A percentile compares a stretch with the other conserved stretches of the same genome.
These are phyloP conservation scores for Thelonectria rubi DNA, from an alignment of 2,329 filamentous ascomycete species.

Conservation along the genomic window DNA sequence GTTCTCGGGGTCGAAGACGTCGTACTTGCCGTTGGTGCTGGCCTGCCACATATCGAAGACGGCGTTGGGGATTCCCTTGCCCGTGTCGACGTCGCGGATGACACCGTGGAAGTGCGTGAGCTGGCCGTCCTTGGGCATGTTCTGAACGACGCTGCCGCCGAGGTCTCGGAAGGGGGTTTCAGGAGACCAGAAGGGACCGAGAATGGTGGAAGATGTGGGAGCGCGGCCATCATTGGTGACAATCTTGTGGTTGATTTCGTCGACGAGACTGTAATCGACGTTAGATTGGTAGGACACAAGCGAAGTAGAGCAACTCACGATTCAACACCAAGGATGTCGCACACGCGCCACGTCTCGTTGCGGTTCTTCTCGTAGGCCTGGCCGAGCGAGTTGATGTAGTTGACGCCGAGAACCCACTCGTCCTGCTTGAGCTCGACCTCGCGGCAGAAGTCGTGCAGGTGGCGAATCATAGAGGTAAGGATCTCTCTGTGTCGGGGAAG, in stretches of 20 bases:
- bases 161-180: slow-evolving; percentile 76
- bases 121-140: slow-evolving; percentile 65
- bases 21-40: slow-evolving; percentile 78
- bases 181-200: slow-evolving; percentile 82
- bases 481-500: slow-evolving; percentile 71
- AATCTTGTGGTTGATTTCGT: slow-evolving; percentile 72
- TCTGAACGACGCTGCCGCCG: slow-evolving; percentile 72
- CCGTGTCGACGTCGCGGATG: slow-evolving; percentile 71
- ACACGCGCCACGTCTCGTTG: slow-evolving; percentile 79
- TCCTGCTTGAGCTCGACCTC: slow-evolving; percentile 80
- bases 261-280: slow-evolving; percentile 53
- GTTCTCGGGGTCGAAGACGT: slow-evolving; percentile 77
- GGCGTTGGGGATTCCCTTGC: slow-evolving; percentile 71
- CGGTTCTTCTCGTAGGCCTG: slow-evolving; percentile 73
- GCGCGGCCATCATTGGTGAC: slow-evolving; percentile 67
- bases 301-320: slow-evolving; percentile 58
- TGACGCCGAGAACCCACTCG: slow-evolving; percentile 79
- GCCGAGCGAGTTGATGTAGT: slow-evolving; percentile 79
- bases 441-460: slow-evolving; percentile 81
- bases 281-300: neutral
- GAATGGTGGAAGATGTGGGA: slow-evolving; percentile 79
- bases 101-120: slow-evolving; percentile 74
- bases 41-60: slow-evolving; percentile 84
- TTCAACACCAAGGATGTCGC: slow-evolving; percentile 78
- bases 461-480: slow-evolving; percentile 70